Conservation (phyloP, 257 asterid genomes). For the Solanum chaucha region DNA sequence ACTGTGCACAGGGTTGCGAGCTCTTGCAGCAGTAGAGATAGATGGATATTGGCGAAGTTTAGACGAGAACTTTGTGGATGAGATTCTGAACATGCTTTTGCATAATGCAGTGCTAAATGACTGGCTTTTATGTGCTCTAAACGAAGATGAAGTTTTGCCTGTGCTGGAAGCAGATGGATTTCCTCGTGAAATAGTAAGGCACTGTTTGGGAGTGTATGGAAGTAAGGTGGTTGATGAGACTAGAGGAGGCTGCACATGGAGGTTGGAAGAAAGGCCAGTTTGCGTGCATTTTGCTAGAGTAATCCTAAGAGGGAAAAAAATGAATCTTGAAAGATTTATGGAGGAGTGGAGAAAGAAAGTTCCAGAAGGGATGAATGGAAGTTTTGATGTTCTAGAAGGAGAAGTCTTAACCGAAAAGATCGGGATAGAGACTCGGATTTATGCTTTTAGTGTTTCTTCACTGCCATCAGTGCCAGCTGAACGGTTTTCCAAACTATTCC, state of each 20-base stretch:
- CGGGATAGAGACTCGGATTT: constrained; percentile 64
- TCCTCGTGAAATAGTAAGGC: constrained; percentile 50
- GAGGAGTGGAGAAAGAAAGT: constrained; percentile 59
- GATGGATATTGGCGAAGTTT: constrained; percentile 80
- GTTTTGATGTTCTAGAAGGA: constrained; percentile 77
- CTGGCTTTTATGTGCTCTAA: constrained; percentile 54
- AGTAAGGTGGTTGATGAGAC: constrained; percentile 33
- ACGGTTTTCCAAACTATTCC: constrained; percentile 50
- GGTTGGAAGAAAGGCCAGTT: constrained; percentile 55
- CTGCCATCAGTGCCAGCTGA: constrained; percentile 72
- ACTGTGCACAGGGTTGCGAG: constrained; percentile 44
- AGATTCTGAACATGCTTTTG: constrained; percentile 57
- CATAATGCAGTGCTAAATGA: constrained; percentile 48
- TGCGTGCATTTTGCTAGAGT: constrained; percentile 67
- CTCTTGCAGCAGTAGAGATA: constrained; percentile 63
- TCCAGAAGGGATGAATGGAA: constrained; percentile 53
- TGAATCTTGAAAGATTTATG: constrained; percentile 62
- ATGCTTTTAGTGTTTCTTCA: constrained; percentile 55
- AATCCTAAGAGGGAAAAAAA: constrained; percentile 50
- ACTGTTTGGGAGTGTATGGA: constrained; percentile 56
- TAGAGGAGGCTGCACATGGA: constrained; percentile 38
- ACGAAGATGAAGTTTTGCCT: constrained; percentile 55
- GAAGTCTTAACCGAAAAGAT: constrained; percentile 70
- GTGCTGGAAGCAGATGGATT: constrained; percentile 63
- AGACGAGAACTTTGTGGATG: constrained; percentile 50